Percentiles rank a stretch among this genome's conserved stretches.
Evolutionary conservation across 116 monocot genomes (phyloP).

Genomic region (Zostera marina): DNA sequence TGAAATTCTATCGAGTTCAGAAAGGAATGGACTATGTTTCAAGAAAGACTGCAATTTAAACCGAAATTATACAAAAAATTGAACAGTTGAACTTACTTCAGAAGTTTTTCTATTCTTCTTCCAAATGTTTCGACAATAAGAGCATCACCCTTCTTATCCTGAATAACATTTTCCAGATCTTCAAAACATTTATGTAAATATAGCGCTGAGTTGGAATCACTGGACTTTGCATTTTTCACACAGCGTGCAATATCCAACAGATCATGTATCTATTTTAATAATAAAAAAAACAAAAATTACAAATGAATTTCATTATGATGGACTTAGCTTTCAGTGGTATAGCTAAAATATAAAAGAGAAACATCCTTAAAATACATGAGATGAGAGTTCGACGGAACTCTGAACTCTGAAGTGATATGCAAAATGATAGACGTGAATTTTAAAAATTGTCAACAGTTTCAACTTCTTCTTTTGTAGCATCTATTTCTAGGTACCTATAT

Average conservation of each 20-base stretch:
- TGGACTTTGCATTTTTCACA: conserved; percentile 29
- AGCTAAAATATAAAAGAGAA: too few relatives aligned
- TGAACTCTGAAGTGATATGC: too few relatives aligned
- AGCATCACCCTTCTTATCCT: conserved; percentile 62
- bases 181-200: conserved; percentile 54
- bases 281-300: not conserved
- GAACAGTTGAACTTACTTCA: conserved; percentile 47
- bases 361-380: too few relatives aligned
- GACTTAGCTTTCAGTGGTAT: too few relatives aligned
- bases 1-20: not conserved
- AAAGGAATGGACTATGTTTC: not conserved
- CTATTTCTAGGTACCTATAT: too few relatives aligned
- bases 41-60: not conserved
- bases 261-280: conserved; percentile 47
- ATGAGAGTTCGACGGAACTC: too few relatives aligned
- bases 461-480: too few relatives aligned
- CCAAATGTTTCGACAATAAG: conserved; percentile 97
- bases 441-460: too few relatives aligned
- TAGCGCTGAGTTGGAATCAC: conserved; percentile 53
- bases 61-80: not conserved
- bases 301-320: not conserved
- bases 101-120: conserved; percentile 56
- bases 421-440: too few relatives aligned
- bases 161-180: conserved; percentile 57
- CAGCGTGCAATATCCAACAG: conserved; percentile 49